Evolutionary conservation across 1,284 basidiomycete genomes (phyloP), one percentile per base, ranked within the genome.

Genomic region (Trichosporon sp.): DNA sequence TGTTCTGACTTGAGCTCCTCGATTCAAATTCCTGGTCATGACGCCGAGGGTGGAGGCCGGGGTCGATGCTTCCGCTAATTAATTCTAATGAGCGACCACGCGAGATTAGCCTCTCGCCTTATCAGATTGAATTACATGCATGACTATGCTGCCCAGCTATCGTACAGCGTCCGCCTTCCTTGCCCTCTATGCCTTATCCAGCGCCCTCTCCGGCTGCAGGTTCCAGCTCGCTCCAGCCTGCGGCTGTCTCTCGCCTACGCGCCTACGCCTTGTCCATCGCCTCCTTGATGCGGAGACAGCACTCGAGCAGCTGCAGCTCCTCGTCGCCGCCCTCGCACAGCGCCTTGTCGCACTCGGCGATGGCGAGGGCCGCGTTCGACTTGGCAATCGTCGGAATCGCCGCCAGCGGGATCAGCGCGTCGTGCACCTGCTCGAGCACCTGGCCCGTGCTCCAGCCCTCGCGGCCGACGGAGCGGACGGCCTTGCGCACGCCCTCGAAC

Each of bases 321-420:
- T 99, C 97, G 76, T 99, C 96, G n/a, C 93, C 95, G 1, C 97
- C 97, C 76, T 99, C 96, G 73, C 92, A 93, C 15, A 99, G 85
- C 0, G 92, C 93, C 82, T 99, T 98, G 85, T 99, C 97, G 44
- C 93, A 93, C 80, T 96, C 93, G 3, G 95, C 96, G 72, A 99
- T 91, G 8, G 89, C 89, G 21, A 98, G 84, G 0, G 92, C 92
- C 72, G 92, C 92, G 32, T 85, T 85, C 1, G 93, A 88, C 82
- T 99, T 99, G 73, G 92, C 90, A 51, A 89, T 87, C 13, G 92
- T 89, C 42, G 89, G 88, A 69, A 99, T 84, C 0, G 90, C 89
- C 0, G 92, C 91, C 79, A 98, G 90, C 6, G 88, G 86, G 62
- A 97, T 88, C 68, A 98, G 86, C 32, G 93, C 86, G 81, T 99